A percentile compares a stretch with the other conserved stretches of the same genome.
Evolutionary conservation across 805 yeast species (phyloP).

Genomic region (Debaryomyces prosopidis): DNA sequence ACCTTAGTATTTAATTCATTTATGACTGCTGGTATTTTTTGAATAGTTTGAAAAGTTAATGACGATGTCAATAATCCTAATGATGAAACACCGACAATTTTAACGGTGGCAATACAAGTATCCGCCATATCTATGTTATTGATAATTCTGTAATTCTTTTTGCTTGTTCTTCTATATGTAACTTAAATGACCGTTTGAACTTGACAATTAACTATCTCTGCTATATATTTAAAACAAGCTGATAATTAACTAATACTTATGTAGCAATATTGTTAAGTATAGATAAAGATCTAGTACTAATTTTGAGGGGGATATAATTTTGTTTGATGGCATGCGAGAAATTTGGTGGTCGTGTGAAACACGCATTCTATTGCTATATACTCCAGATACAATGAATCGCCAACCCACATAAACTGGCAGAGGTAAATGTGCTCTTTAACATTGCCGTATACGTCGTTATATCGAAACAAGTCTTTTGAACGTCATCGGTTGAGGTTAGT

Average conservation of each 20-base stretch:
- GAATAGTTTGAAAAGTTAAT: conserved; percentile 41
- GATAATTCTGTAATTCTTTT: neutral
- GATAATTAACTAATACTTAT: neutral
- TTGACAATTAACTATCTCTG: neutral
- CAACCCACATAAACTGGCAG: too few species aligned
- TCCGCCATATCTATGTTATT: conserved; percentile 17
- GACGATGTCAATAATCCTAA: conserved; percentile 64
- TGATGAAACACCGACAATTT: conserved; percentile 64
- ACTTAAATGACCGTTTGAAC: neutral
- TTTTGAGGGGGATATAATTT: neutral
- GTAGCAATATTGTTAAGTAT: neutral
- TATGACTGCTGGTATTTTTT: conserved; percentile 29
- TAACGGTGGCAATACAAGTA: conserved; percentile 47
- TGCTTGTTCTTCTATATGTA: neutral
- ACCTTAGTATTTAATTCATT: conserved; percentile 25
- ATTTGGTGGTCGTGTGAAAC: too few species aligned
- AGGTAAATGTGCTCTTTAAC: too few species aligned
- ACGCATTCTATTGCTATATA: too few species aligned
- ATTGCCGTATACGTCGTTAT: too few species aligned
- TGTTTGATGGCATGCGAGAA: too few species aligned
- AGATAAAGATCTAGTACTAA: neutral
- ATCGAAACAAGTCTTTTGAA: too few species aligned
- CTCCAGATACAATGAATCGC: too few species aligned
- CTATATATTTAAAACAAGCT: neutral
- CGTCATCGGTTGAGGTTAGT: too few species aligned